Evolutionary conservation across 768 basidiomycete genomes (phyloP).

Genomic region (Antrodiella citrinella): DNA sequence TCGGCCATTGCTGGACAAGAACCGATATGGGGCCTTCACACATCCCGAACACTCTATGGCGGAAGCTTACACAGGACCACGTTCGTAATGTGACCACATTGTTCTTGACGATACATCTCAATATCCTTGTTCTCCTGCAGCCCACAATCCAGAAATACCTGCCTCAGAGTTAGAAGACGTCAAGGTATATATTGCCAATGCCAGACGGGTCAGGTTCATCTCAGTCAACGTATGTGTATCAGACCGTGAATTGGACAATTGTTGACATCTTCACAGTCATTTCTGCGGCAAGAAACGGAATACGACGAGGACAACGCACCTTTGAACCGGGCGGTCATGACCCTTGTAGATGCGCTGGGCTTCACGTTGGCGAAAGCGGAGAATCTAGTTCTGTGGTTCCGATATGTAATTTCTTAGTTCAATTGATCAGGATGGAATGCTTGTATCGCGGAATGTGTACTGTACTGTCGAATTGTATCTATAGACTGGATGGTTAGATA

Average conservation of each 20-base stretch:
- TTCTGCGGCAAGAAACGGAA: too few species aligned
- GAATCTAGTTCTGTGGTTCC: neutral
- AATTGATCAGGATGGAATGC: too few species aligned
- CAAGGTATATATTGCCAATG: neutral
- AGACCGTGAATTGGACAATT: too few species aligned
- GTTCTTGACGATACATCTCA: neutral
- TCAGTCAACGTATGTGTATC: too few species aligned
- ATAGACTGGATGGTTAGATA: too few species aligned
- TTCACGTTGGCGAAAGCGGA: neutral
- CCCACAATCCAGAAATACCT: neutral
- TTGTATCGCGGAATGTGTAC: too few species aligned
- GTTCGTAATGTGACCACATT: slow-evolving; percentile 17
- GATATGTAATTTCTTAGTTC: neutral
- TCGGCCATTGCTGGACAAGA: slow-evolving; percentile 48
- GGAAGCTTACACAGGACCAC: slow-evolving; percentile 21
- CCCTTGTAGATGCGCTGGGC: neutral
- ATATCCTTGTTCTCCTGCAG: neutral
- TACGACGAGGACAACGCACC: neutral
- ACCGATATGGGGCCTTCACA: slow-evolving; percentile 66
- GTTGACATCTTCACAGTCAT: too few species aligned
- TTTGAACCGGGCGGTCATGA: neutral
- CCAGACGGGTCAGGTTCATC: too few species aligned
- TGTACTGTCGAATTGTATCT: too few species aligned
- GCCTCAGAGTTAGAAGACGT: neutral
- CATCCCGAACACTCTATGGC: slow-evolving; percentile 47